Evolutionary conservation across 2,329 filamentous ascomycete species (phyloP), one percentile per base, ranked within the genome.

Genomic region (Talaromyces amestolkiae): DNA sequence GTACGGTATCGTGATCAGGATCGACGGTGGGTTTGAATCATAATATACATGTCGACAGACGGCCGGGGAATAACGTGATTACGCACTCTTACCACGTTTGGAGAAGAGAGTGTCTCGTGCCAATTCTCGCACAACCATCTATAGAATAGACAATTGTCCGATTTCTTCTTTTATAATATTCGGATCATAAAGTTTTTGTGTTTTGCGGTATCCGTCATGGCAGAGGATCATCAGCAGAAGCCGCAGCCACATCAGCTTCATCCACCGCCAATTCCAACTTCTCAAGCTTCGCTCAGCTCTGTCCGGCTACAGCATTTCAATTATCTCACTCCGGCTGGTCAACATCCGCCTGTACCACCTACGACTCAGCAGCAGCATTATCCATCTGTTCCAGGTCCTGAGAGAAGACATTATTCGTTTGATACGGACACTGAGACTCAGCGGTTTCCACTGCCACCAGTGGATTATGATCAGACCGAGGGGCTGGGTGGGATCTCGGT

Each of bases 401-500:
- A 67, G 17, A 45, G 67, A 22, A 74, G 76, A 51, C 76, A 78
- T 27, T 78, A 78, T 67, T 78, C 77, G 10, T 76, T 78, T 62
- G 76, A 78, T 66, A 70, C 76, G 33, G 77, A 78, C 59, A 53
- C 39, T 5, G 63, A 68, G 8, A 41, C 61, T 49, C 60, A 60
- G 58, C 66, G 65, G 17, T 67, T 61, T 63, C 51, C 65, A n/a
- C 39, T 62, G 11, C 66, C 73, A 67, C 74, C 72, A 61, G 76
- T 78, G 74, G 75, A 78, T 63, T 78, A 78, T 64, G 77, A 79
- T 60, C 77, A 77, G 63, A 78, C 77, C 1, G 77, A 79, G 63
- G 77, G 77, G 60, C 73, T 78, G 72, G 77, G 77, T 37, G 77
- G 77, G 24, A 66, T 79, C 11, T 79, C 77, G 35, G 77, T 79